Percentiles rank a stretch among this genome's conserved stretches.
phyloP scores from a whole-genome alignment of 768 basidiomycete genomes.

The Tricholoma flavovirens region DNA sequence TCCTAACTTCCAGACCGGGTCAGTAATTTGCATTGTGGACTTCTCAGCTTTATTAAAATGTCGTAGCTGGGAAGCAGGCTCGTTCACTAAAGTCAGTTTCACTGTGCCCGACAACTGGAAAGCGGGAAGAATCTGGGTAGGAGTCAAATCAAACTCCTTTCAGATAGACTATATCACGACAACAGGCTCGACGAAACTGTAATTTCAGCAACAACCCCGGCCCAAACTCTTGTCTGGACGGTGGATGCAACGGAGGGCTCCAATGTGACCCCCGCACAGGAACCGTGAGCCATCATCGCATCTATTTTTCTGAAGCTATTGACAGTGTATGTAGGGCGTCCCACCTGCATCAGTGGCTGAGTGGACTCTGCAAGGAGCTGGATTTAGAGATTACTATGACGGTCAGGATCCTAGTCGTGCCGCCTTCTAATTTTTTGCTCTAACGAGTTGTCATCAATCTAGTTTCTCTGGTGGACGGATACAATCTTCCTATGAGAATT shows the following conservation, averaged over 20 bases:
- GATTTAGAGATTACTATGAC: slow-evolving; percentile 52
- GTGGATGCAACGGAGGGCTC: slow-evolving; percentile 68
- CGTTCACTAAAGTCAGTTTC: slow-evolving; percentile 38
- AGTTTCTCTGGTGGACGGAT: slow-evolving; percentile 59
- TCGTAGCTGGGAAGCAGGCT: slow-evolving; percentile 34
- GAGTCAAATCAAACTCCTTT: not conserved
- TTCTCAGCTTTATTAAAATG: not conserved
- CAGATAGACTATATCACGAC: not conserved
- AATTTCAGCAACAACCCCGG: slow-evolving; percentile 49
- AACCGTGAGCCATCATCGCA: slow-evolving; percentile 30
- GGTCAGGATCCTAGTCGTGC: slow-evolving; percentile 25
- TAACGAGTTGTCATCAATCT: not conserved
- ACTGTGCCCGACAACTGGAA: slow-evolving; percentile 60
- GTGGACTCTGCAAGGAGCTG: slow-evolving; percentile 47
- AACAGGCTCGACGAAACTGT: slow-evolving; percentile 55
- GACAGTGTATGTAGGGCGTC: slow-evolving; percentile 34
- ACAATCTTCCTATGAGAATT: slow-evolving; percentile 50
- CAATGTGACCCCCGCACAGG: slow-evolving; percentile 47
- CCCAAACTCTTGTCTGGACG: slow-evolving; percentile 57
- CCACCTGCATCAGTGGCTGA: slow-evolving; percentile 68
- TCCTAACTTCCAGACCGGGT: slow-evolving; percentile 46
- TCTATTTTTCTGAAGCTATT: not conserved
- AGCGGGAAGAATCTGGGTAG: slow-evolving; percentile 56
- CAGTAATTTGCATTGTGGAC: not conserved
- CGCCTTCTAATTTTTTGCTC: slow-evolving; percentile 2